phyloP scores from a whole-genome alignment of 257 asterid genomes.

The Fraxinus cuspidata region DNA sequence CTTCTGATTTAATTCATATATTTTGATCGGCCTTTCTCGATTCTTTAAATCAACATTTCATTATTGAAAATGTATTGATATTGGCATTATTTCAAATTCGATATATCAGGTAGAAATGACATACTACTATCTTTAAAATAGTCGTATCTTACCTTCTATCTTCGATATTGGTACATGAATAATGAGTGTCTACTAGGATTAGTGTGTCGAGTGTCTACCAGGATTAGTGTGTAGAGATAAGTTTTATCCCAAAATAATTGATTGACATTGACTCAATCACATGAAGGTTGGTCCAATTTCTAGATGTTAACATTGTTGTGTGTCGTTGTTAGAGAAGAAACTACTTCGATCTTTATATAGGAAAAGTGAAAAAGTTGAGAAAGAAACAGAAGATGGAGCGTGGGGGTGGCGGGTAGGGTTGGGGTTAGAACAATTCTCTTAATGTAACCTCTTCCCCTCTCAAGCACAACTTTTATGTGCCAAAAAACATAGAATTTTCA shows the following conservation, averaged over 20 bases:
- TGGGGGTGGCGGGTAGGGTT: not conserved
- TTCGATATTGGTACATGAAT: no score
- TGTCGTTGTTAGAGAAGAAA: slow-evolving; percentile 26
- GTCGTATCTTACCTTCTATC: not conserved
- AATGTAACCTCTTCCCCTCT: not conserved
- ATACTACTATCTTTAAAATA: no score
- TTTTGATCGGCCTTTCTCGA: slow-evolving; percentile 24
- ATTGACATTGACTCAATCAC: slow-evolving; percentile 32
- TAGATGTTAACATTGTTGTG: slow-evolving; percentile 23
- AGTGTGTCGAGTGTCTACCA: not conserved
- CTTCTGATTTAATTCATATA: slow-evolving; percentile 28
- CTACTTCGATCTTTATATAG: slow-evolving; percentile 25
- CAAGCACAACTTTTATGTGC: slow-evolving; percentile 14
- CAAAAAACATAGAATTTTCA: not conserved
- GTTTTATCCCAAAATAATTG: not conserved
- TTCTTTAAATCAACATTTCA: slow-evolving; percentile 21
- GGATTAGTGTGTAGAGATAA: no score
- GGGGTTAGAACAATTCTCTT: not conserved
- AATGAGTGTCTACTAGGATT: not conserved
- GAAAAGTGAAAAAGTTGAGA: slow-evolving; percentile 21
- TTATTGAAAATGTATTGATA: slow-evolving; percentile 30
- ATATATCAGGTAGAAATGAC: not conserved
- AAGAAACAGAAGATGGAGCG: slow-evolving; percentile 19
- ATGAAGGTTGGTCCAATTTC: slow-evolving; percentile 38
- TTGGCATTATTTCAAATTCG: slow-evolving; percentile 1